Evolutionary conservation across 2,329 filamentous ascomycete species (phyloP), one percentile per base, ranked within the genome.

Genomic region (Xylaria arbuscula): DNA sequence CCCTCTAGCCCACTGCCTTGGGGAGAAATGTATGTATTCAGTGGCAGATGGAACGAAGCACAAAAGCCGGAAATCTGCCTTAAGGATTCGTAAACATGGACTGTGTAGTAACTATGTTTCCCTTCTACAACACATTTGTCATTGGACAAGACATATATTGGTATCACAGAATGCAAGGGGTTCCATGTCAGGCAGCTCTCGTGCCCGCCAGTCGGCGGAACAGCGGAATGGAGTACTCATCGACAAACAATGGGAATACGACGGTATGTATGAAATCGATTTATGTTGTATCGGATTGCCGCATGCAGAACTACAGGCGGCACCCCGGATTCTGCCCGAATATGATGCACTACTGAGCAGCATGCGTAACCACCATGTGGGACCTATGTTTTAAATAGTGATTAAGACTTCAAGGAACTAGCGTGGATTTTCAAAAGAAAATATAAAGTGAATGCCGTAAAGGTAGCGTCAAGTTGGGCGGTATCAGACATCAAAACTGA

Each of bases 201-300:
- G 28, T 19, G 51, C 42, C 64, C 40, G 53, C 40, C 57, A 38
- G 17, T 50, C 64, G 51, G 57, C 17, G 24, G 19, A 61, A 56
- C 57, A 51, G 42, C 17, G n/a, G 19, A 55, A 34, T 62, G 28
- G 28, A 13, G 15, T 40, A 47, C 22, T 36, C 17, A 4, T 58
- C 22, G 45, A n/a, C n/a, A 34, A 34, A 62, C 38, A 42, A 62
- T 17, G n/a, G 19, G 22, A 24, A 17, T 22, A 50, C 8, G 51
- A 32, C 51, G 13, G 7, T 9, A 28, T 28, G 28, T 28, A 28
- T 28, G 28, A 28, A 28, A 5, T 28, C 11, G 40, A 38, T n/a
- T 19, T 22, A 38, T 62, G 47, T 38, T 15, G 53, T 5, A 45
- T 42, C 17, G 13, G 38, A 15, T 19, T 10, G 51, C 28, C 50